Evolutionary conservation across 2,329 filamentous ascomycete species (phyloP), one percentile per base, ranked within the genome.

Genomic region (Diaporthe citri): DNA sequence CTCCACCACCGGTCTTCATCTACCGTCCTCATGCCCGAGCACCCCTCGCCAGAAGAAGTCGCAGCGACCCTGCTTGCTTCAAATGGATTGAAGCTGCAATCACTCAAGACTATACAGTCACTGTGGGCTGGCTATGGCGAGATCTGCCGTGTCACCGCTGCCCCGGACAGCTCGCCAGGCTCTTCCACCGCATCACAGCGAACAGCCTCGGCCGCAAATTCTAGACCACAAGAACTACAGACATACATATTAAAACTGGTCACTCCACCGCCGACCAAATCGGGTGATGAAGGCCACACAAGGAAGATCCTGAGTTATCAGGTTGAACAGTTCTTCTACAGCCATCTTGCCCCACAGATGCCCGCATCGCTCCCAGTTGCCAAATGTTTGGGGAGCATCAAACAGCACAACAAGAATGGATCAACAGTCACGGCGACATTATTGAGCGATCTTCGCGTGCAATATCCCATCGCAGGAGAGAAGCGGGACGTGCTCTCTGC

Each of bases 281-380:
- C 82, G 4, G 62, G 62, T 9, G 88, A 92, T 51, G 91, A 93
- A 78, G 90, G 91, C 0, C 91, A 93, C 77, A 78, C 90, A 0
- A 88, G 92, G 9, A 94, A 94, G 79, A 87, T 93, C 75, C 81
- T 93, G 39, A 93, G 90, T 79, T 94, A 94, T 77, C 86, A 91
- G 60, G 90, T 93, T 4, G 92, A 94, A 81, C 91, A 92, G 78
- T 88, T 88, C 77, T 94, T 94, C 77, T 94, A 94, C 80, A 84
- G 83, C 2, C 80, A 88, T 3, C 81, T 93, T 15, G 90, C 89
- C 0, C 88, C 90, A 0, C 79, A 79, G 0, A 80, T 93, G 2
- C 79, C 82, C 0, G 79, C 81, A 0, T 80, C 83, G 0, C 80
- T 89, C 1, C 84, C 86, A 0, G 87, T 92, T 1, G 89, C 90